These are phyloP conservation scores for Monascus ruber DNA, from an alignment of 2,329 filamentous ascomycete species.

Conservation along the genomic window DNA sequence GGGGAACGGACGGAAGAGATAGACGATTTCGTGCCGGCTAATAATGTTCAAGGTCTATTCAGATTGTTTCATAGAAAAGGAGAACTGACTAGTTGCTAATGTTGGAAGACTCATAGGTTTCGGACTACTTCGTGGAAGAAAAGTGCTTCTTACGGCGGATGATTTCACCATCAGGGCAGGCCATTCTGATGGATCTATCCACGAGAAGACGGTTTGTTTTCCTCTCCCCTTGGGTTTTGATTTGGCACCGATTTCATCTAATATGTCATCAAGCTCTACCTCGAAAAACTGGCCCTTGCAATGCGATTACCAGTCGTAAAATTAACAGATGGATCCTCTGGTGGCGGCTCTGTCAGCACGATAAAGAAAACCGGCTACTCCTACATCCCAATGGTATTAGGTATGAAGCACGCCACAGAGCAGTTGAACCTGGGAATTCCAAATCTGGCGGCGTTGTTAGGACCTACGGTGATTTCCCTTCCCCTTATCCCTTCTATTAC, in stretches of 20 bases:
- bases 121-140: constrained; percentile 41
- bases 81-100: not conserved
- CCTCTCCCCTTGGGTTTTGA: not conserved
- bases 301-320: constrained; percentile 51
- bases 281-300: constrained; percentile 50
- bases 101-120: not conserved
- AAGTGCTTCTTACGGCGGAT: constrained; percentile 51
- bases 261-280: constrained; percentile 25
- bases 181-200: constrained; percentile 50
- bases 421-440: constrained; percentile 54
- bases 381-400: constrained; percentile 48
- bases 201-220: constrained; percentile 40
- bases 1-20: constrained; percentile 29
- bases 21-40: constrained; percentile 44
- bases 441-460: constrained; percentile 52
- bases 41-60: constrained; percentile 49
- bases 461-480: constrained; percentile 44
- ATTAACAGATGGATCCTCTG: constrained; percentile 52
- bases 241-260: not conserved
- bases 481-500: constrained; percentile 1
- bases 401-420: constrained; percentile 42
- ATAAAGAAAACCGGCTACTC: constrained; percentile 46
- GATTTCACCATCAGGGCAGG: constrained; percentile 54
- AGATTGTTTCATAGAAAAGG: too few species aligned
- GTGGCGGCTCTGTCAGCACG: constrained; percentile 51